Percentiles rank a stretch among this genome's conserved stretches.
These are phyloP conservation scores for Chimonanthus salicifolius DNA, from an alignment of 164 flowering plant genomes.

Conservation along the genomic window DNA sequence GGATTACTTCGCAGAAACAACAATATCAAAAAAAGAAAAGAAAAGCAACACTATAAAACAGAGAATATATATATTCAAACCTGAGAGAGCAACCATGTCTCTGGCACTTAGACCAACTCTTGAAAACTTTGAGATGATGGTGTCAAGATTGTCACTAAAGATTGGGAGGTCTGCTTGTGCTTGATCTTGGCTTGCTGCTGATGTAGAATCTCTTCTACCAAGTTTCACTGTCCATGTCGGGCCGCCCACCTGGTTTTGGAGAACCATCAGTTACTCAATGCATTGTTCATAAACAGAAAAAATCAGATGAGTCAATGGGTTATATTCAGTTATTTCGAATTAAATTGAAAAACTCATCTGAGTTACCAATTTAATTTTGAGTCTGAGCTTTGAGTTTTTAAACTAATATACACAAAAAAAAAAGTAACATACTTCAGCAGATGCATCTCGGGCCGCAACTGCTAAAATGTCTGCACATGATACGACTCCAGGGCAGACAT, in stretches of 20 bases:
- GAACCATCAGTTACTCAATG: no score
- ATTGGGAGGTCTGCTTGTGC: not conserved
- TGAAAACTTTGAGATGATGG: not conserved
- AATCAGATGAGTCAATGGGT: no score
- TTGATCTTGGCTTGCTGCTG: constrained; percentile 2
- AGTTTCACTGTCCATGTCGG: constrained; percentile 10
- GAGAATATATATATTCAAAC: not conserved
- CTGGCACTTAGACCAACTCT: constrained; percentile 6
- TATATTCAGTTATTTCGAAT: no score
- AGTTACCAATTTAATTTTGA: no score
- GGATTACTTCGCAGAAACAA: no score
- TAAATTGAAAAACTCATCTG: no score
- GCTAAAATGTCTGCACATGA: constrained; percentile 48
- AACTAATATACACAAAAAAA: not conserved
- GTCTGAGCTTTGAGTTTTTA: no score
- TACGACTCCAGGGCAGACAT: constrained; percentile 34
- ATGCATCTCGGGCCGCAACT: constrained; percentile 34
- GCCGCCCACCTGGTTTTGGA: not conserved
- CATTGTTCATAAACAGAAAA: no score
- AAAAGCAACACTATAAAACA: no score
- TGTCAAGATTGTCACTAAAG: not conserved
- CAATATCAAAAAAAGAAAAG: no score
- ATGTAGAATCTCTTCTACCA: constrained; percentile 23
- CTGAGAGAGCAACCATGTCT: constrained; percentile 11
- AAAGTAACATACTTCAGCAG: constrained; percentile 17